Conservation (phyloP, 345 rosid genomes). For the Hibiscus tridactylites region DNA sequence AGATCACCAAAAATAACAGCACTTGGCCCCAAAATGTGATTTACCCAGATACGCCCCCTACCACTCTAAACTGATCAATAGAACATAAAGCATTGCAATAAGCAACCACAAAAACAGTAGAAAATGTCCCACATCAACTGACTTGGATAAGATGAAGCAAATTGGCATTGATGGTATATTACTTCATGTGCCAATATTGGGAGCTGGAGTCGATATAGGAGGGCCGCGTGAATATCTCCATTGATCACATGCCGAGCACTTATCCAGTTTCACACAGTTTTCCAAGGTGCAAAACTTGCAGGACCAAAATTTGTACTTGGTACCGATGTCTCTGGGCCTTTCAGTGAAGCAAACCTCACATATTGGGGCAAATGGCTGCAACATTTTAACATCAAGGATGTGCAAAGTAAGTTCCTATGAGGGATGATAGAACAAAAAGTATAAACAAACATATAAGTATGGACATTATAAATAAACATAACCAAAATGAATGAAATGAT, state of each 20-base stretch:
- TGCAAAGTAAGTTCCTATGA: background rate
- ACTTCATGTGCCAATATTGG: background rate
- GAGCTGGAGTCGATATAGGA: conserved; percentile 29
- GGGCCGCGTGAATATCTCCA: conserved; percentile 82
- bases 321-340: conserved; percentile 39
- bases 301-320: conserved; percentile 48
- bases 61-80: too few relatives aligned
- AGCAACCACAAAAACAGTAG: background rate
- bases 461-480: too few relatives aligned
- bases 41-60: too few relatives aligned
- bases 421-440: background rate
- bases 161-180: background rate
- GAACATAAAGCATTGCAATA: background rate
- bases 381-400: background rate
- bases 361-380: conserved; percentile 27
- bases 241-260: conserved; percentile 70
- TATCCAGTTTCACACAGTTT: conserved; percentile 47
- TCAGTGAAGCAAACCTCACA: conserved; percentile 50
- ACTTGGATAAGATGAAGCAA: background rate
- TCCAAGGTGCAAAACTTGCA: conserved; percentile 78
- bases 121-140: background rate
- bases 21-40: too few relatives aligned
- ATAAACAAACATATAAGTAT: background rate
- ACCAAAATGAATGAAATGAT: background rate
- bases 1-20: too few relatives aligned